phyloP scores from a whole-genome alignment of 352 stramenopile genomes.

The Globisporangium lucens region DNA sequence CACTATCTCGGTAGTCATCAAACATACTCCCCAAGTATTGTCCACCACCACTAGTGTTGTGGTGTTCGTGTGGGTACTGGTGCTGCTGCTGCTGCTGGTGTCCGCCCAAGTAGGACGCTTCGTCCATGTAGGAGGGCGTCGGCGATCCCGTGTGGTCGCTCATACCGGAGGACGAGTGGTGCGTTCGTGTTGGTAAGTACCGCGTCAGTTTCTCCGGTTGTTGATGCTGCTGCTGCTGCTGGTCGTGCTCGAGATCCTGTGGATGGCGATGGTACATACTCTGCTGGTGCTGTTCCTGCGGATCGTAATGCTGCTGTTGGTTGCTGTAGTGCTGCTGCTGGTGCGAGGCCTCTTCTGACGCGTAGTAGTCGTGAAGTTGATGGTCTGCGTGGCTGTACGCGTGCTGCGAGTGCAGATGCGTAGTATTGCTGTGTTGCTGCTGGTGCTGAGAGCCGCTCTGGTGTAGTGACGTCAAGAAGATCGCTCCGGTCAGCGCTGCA shows the following conservation, averaged over 20 bases:
- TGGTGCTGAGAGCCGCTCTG: constrained; percentile 6
- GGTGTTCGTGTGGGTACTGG: not conserved
- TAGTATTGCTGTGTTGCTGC: constrained; percentile 1
- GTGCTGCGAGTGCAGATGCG: not conserved
- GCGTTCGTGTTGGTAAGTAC: constrained; percentile 23
- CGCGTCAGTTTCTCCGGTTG: constrained; percentile 31
- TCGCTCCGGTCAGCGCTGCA: constrained; percentile 32
- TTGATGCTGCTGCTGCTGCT: constrained; percentile 4
- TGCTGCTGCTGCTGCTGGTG: constrained; percentile 3
- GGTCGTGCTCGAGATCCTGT: not conserved
- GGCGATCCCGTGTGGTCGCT: constrained; percentile 12
- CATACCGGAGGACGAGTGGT: not conserved
- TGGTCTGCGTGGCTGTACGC: constrained; percentile 11
- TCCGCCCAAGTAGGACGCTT: constrained; percentile 10
- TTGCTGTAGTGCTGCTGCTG: constrained; percentile 4
- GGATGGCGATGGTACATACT: not conserved
- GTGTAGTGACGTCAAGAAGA: constrained; percentile 53
- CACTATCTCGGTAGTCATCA: constrained; percentile 9
- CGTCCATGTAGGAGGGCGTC: constrained; percentile 20
- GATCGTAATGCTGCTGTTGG: not conserved
- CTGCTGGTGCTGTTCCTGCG: constrained; percentile 8
- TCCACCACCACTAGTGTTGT: constrained; percentile 1
- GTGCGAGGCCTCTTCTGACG: not conserved
- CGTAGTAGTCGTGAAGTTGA: constrained; percentile 11
- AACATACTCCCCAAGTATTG: not conserved